Conservation (phyloP, 2,329 filamentous ascomycete genomes). For the Periconia sp. region DNA sequence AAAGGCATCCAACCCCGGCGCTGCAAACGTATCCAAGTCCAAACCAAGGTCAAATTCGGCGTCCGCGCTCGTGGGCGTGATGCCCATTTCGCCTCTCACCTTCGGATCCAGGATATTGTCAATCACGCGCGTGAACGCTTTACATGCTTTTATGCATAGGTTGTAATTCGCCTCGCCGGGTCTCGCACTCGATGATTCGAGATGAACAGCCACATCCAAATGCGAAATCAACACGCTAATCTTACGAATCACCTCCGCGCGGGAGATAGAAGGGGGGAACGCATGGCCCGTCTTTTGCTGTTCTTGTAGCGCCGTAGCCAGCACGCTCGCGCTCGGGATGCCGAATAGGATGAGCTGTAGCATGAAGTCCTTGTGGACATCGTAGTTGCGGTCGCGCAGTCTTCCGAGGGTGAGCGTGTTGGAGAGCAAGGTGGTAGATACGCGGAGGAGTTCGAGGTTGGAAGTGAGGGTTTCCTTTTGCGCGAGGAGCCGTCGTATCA, state of each 20-base stretch:
- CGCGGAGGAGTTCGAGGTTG: constrained; percentile 26
- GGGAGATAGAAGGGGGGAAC: constrained; percentile 36
- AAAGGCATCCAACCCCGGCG: constrained; percentile 32
- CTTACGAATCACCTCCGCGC: constrained; percentile 42
- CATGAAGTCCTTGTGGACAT: constrained; percentile 34
- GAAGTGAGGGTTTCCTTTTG: constrained; percentile 23
- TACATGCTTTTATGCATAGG: constrained; percentile 33
- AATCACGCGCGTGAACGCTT: constrained; percentile 32
- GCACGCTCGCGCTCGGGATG: constrained; percentile 29
- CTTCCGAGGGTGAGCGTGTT: constrained; percentile 29
- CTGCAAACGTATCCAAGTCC: constrained; percentile 24
- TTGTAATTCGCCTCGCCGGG: constrained; percentile 40
- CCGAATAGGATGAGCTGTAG: constrained; percentile 31
- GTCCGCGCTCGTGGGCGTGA: constrained; percentile 13
- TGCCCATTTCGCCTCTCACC: constrained; percentile 8
- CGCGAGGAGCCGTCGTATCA: constrained; percentile 37
- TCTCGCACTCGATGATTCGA: constrained; percentile 32
- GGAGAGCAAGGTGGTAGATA: constrained; percentile 29
- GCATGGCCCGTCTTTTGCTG: constrained; percentile 26
- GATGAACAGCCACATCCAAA: constrained; percentile 35
- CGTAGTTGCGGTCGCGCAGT: constrained; percentile 34
- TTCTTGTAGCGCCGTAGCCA: constrained; percentile 32
- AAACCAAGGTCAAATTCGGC: constrained; percentile 18
- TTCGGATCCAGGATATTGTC: constrained; percentile 32
- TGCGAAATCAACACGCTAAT: constrained; percentile 44